These are phyloP conservation scores for Ascochyta lentis DNA, from an alignment of 2,329 filamentous ascomycete genomes.

Conservation along the genomic window DNA sequence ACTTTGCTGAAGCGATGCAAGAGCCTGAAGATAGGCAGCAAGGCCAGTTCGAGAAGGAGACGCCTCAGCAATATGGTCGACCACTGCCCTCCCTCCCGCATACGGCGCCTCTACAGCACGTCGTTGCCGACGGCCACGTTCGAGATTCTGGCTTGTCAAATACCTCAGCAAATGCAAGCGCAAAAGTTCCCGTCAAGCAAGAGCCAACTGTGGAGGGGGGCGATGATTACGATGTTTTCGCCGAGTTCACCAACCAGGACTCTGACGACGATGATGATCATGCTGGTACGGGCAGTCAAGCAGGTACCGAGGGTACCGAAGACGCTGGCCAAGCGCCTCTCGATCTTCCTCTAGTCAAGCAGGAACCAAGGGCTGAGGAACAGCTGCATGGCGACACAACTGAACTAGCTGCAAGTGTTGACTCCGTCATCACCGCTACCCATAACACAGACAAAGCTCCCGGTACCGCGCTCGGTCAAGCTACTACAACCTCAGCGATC, in stretches of 20 bases:
- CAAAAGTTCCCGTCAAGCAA: background rate
- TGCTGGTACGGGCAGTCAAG: no score
- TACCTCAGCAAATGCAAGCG: background rate
- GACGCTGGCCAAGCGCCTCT: background rate
- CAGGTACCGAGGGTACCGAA: background rate
- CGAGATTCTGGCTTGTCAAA: background rate
- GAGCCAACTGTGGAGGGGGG: background rate
- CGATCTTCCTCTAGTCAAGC: background rate
- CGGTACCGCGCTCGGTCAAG: background rate
- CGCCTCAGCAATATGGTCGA: background rate
- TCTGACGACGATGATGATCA: background rate
- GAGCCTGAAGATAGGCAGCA: background rate
- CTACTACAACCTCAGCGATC: background rate
- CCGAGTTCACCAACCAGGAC: conserved; percentile 3
- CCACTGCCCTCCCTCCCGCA: background rate
- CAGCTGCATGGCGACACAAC: background rate
- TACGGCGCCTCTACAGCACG: background rate
- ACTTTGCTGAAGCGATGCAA: background rate
- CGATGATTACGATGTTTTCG: background rate
- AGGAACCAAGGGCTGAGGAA: background rate
- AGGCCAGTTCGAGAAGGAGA: background rate
- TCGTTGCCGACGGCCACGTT: background rate
- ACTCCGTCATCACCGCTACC: background rate
- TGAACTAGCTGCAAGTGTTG: background rate
- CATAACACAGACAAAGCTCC: background rate